phyloP scores from a whole-genome alignment of 2,329 filamentous ascomycete genomes.

The Nectriaceae sp. region DNA sequence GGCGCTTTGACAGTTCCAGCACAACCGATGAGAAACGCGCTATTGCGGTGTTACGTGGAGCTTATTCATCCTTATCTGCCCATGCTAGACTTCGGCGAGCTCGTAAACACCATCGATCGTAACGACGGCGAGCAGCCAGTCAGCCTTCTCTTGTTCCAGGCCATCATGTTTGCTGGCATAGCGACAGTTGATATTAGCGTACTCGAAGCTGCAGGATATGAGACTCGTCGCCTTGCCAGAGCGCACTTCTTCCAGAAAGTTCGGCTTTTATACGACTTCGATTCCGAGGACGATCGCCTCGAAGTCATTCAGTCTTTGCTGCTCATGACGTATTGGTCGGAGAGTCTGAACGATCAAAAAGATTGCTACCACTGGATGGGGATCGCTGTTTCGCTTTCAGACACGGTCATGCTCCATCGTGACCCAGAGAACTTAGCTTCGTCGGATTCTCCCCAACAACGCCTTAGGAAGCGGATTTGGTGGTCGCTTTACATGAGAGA shows the following conservation, averaged over 20 bases:
- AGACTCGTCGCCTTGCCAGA: conserved; percentile 74
- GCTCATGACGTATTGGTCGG: not conserved
- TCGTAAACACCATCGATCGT: no score
- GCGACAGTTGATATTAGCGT: conserved; percentile 81
- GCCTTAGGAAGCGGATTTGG: not conserved
- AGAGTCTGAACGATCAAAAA: not conserved
- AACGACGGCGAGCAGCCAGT: no score
- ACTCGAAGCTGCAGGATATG: conserved; percentile 75
- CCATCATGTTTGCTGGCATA: conserved; percentile 88
- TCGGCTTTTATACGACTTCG: not conserved
- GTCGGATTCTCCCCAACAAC: not conserved
- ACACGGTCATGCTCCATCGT: not conserved
- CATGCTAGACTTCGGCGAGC: no score
- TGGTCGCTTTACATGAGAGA: not conserved
- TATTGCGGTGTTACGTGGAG: no score
- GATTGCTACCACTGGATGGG: not conserved
- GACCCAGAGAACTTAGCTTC: not conserved
- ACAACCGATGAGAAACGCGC: no score
- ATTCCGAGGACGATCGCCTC: not conserved
- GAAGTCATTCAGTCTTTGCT: not conserved
- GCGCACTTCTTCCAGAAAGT: conserved; percentile 83
- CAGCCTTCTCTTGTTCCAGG: conserved; percentile 88
- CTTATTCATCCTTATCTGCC: no score
- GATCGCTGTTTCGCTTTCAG: not conserved
- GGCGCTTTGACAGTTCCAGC: no score